A percentile compares a stretch with the other conserved stretches of the same genome.
Evolutionary conservation across 2,329 filamentous ascomycete genomes (phyloP).

Genomic region (Colletotrichum sp.): DNA sequence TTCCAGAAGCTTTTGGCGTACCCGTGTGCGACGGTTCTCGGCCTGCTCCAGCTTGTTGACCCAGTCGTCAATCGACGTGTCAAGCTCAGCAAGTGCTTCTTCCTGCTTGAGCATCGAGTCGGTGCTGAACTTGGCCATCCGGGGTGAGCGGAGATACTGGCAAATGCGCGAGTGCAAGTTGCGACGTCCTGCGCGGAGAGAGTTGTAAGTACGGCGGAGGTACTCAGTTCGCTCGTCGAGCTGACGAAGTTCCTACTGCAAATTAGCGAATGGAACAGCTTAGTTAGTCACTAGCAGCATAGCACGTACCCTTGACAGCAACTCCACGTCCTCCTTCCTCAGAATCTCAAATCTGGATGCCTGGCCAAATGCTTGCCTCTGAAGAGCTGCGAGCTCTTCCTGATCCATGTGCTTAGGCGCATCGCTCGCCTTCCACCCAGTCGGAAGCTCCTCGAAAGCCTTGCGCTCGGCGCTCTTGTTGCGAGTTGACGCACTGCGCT

Average conservation of each 20-base stretch:
- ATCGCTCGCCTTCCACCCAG: slow-evolving; percentile 60
- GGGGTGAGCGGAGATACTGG: slow-evolving; percentile 74
- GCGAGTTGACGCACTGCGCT: slow-evolving; percentile 37
- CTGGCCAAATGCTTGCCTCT: slow-evolving; percentile 67
- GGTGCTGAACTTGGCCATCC: slow-evolving; percentile 73
- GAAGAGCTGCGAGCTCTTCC: slow-evolving; percentile 55
- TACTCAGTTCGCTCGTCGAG: slow-evolving; percentile 83
- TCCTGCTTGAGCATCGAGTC: slow-evolving; percentile 81
- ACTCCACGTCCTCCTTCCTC: slow-evolving; percentile 64
- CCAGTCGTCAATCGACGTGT: slow-evolving; percentile 82
- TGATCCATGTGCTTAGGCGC: slow-evolving; percentile 51
- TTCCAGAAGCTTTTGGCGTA: slow-evolving; percentile 81
- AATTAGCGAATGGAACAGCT: neutral
- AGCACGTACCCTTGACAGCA: slow-evolving; percentile 61
- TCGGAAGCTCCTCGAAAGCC: slow-evolving; percentile 66
- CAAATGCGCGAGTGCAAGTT: slow-evolving; percentile 80
- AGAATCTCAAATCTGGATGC: slow-evolving; percentile 70
- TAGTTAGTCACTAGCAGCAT: slow-evolving; percentile 21
- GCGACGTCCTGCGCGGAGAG: slow-evolving; percentile 75
- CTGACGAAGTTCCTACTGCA: slow-evolving; percentile 69
- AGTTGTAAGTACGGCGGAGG: slow-evolving; percentile 77
- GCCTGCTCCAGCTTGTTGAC: slow-evolving; percentile 79
- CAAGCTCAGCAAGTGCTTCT: slow-evolving; percentile 78
- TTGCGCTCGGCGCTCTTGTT: slow-evolving; percentile 55
- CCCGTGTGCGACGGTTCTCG: slow-evolving; percentile 76